These are phyloP conservation scores for Wilcoxina mikolae DNA, from an alignment of 495 filamentous ascomycete species.

Conservation along the genomic window DNA sequence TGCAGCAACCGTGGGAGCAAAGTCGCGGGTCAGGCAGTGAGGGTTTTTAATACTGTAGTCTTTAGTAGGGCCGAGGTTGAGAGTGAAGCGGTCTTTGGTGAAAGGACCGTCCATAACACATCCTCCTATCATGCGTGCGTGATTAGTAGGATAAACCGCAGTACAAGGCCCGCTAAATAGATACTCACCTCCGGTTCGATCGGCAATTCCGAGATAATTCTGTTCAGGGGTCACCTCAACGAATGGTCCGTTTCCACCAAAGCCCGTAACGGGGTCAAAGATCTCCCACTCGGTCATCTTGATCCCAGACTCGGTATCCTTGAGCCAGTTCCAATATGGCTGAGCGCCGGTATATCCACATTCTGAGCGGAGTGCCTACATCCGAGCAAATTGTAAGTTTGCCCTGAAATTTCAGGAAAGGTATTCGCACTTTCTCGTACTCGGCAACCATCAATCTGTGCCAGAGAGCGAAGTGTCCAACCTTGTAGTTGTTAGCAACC, in stretches of 20 bases:
- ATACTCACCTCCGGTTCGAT: conserved; percentile 8
- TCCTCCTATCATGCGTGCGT: too few species aligned
- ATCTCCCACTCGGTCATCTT: conserved; percentile 43
- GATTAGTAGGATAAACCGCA: too few species aligned
- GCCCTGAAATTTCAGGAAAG: too few species aligned
- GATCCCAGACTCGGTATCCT: conserved; percentile 27
- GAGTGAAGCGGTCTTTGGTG: conserved; percentile 21
- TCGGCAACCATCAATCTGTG: conserved; percentile 58
- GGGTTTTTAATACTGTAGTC: conserved; percentile 24
- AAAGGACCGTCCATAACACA: conserved; percentile 21
- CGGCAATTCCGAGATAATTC: conserved; percentile 2
- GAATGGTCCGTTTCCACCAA: conserved; percentile 46
- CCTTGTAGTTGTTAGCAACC: too few species aligned
- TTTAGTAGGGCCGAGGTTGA: conserved; percentile 10
- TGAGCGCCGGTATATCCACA: conserved; percentile 52
- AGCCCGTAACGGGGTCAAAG: conserved; percentile 48
- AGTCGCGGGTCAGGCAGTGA: conserved; percentile 51
- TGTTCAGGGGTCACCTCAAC: background rate
- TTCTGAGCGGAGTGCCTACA: conserved; percentile 37
- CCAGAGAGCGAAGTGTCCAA: conserved; percentile 56
- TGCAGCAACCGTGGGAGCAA: conserved; percentile 36
- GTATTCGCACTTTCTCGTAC: conserved; percentile 32
- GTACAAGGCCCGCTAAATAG: too few species aligned
- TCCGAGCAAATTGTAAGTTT: background rate
- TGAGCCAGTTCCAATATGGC: conserved; percentile 47